phyloP scores from a whole-genome alignment of 2,329 filamentous ascomycete species.

The Metarhizium humberi region DNA sequence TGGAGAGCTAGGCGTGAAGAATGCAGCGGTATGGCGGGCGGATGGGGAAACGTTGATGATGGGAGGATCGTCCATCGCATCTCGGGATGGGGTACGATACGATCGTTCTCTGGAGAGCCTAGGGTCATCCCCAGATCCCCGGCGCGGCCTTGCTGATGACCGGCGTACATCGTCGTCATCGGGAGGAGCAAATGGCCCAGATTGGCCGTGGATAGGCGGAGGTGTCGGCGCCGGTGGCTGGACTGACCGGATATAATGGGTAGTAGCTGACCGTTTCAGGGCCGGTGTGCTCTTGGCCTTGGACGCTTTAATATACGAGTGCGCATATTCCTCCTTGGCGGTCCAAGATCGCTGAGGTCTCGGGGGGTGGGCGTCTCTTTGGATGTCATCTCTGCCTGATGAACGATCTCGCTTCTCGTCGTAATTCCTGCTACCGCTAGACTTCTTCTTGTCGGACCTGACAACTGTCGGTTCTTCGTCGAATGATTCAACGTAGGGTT shows the following conservation, averaged over 20 bases:
- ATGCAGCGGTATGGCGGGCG: constrained; percentile 17
- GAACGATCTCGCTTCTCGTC: constrained; percentile 28
- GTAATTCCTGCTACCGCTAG: constrained; percentile 27
- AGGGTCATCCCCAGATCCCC: constrained; percentile 21
- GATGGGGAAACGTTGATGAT: constrained; percentile 20
- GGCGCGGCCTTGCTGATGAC: constrained; percentile 22
- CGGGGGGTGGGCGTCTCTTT: constrained; percentile 12
- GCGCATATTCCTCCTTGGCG: constrained; percentile 14
- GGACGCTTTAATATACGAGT: constrained; percentile 23
- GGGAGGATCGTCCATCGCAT: constrained; percentile 22
- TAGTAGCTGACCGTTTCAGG: constrained; percentile 12
- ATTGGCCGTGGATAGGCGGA: constrained; percentile 18
- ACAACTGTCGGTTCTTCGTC: constrained; percentile 19
- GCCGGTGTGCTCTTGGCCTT: constrained; percentile 14
- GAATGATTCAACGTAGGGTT: constrained; percentile 25
- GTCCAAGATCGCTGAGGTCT: constrained; percentile 14
- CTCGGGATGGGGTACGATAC: constrained; percentile 21
- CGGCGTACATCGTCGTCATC: constrained; percentile 24
- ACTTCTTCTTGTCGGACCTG: constrained; percentile 29
- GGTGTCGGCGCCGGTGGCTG: constrained; percentile 27
- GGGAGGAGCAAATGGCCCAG: constrained; percentile 18
- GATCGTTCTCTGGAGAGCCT: constrained; percentile 17
- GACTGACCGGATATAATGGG: constrained; percentile 13
- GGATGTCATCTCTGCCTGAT: constrained; percentile 21
- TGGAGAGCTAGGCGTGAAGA: constrained; percentile 20